Base-by-base conservation (phyloP, 352 stramenopile genomes). In the Pythium aristosporum region DNA sequence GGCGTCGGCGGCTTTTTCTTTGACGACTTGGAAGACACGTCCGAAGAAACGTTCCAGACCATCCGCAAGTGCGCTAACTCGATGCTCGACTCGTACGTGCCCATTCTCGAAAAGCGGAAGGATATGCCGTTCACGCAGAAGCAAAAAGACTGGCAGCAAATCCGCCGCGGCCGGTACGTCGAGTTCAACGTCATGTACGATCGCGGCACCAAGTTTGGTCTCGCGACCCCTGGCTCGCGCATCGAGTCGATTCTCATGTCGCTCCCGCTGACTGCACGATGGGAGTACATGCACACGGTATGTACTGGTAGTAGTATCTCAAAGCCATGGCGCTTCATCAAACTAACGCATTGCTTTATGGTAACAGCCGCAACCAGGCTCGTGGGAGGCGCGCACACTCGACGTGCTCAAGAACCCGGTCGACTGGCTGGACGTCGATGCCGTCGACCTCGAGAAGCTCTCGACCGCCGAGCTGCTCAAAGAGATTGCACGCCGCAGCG, bases 181-280 rank as follows among this genome's bases (percentile, higher is more conserved):
- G 97, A 99, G 82, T 99, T 99, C 80, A 99, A 99, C 83, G 87
- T 99, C 63, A 98, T 99, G 68, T 99, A 99, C 75, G 97, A 99
- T 77, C 85, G 97, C 25, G 97, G 97, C 69, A 99, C 97, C 36
- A 96, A 99, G 52, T 99, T 99, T 70, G 97, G 97, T 6, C 81
- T 99, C 12, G 94, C 98, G 57, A 99, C 97, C 12, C 88, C 88
- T 0, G 96, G 95, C 25, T 97, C 95, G 25, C 93, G 97, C 61
- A 98, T 99, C 60, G 97, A 99, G 77, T 98, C 90, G 63, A 99
- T 99, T 67, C 83, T 99, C 34, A 99, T 99, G 96, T 99, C 96
- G 70, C 81, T 99, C 28, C 97, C 97, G 13, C 77, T 99, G 57
- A 99, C 93, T 20, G 96, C 96, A 48, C 81, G 94, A 57, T 99